Percentiles rank a stretch among this genome's conserved stretches.
Evolutionary conservation across 352 stramenopile genomes (phyloP).

Genomic region (Globisporangium polare): DNA sequence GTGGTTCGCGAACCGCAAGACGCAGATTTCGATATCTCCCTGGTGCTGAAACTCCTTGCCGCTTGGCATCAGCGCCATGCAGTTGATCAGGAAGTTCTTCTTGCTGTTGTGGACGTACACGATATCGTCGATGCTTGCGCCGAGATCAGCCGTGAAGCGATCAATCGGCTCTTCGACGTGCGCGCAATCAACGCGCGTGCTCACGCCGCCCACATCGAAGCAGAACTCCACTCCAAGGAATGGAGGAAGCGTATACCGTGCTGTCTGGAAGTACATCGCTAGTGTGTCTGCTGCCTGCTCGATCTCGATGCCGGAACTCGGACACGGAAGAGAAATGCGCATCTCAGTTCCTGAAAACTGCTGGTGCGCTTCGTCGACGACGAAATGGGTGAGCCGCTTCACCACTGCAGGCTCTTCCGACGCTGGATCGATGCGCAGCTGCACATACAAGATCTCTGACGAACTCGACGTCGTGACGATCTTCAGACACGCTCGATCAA

Average conservation of each 20-base stretch:
- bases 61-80: conserved; percentile 38
- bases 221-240: conserved; percentile 56
- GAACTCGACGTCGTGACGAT: conserved; percentile 63
- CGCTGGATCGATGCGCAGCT: conserved; percentile 62
- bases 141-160: conserved; percentile 51
- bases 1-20: conserved; percentile 77
- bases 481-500: conserved; percentile 34
- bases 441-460: conserved; percentile 57
- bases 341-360: conserved; percentile 81
- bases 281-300: conserved; percentile 47
- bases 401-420: conserved; percentile 59
- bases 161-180: conserved; percentile 47
- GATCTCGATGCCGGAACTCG: conserved; percentile 25
- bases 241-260: conserved; percentile 52
- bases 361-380: conserved; percentile 52
- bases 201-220: conserved; percentile 40
- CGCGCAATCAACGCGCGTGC: conserved; percentile 31
- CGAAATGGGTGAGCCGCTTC: conserved; percentile 54
- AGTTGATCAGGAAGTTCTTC: conserved; percentile 33
- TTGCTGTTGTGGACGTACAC: conserved; percentile 38
- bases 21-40: conserved; percentile 43
- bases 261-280: conserved; percentile 63
- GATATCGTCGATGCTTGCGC: conserved; percentile 30
- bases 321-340: conserved; percentile 52
- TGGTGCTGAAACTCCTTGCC: conserved; percentile 14